A percentile compares a stretch with the other conserved stretches of the same genome.
phyloP scores from a whole-genome alignment of 768 basidiomycete genomes.

The Trametes gibbosa region DNA sequence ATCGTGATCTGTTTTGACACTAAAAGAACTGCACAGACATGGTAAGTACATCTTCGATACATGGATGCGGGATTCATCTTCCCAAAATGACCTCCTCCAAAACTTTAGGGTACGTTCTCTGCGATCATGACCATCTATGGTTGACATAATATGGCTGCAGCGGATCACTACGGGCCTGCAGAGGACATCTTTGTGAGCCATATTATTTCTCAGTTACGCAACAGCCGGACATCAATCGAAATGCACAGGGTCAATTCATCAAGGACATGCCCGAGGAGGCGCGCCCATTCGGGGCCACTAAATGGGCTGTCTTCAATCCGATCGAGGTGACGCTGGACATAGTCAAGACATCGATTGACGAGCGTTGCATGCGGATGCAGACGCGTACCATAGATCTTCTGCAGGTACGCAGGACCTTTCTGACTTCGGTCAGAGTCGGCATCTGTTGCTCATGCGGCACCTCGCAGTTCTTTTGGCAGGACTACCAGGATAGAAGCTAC shows the following conservation, averaged over 20 bases:
- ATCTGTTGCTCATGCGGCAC: not conserved
- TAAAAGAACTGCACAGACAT: conserved; percentile 41
- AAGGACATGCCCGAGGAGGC: conserved; percentile 41
- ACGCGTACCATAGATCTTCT: conserved; percentile 59
- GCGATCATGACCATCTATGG: not conserved
- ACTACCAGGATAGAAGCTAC: conserved; percentile 50
- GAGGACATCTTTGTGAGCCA: conserved; percentile 70
- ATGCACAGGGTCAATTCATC: conserved; percentile 63
- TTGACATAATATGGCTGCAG: conserved; percentile 35
- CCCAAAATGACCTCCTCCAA: not conserved
- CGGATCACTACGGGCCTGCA: conserved; percentile 83
- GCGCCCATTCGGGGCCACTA: conserved; percentile 69
- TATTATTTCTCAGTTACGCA: not conserved
- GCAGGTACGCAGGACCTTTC: conserved; percentile 45
- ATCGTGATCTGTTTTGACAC: conserved; percentile 1
- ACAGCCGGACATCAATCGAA: not conserved
- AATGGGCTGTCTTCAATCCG: conserved; percentile 76
- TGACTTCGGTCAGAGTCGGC: conserved; percentile 5
- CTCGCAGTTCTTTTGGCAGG: conserved; percentile 75
- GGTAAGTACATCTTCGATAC: conserved; percentile 37
- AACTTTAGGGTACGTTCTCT: conserved; percentile 13
- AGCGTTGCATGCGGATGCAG: conserved; percentile 67
- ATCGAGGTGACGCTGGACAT: conserved; percentile 46
- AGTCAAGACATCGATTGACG: conserved; percentile 59
- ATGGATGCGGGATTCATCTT: not conserved